Conservation (phyloP, 2,329 filamentous ascomycete genomes). For the Metarhizium robertsii region DNA sequence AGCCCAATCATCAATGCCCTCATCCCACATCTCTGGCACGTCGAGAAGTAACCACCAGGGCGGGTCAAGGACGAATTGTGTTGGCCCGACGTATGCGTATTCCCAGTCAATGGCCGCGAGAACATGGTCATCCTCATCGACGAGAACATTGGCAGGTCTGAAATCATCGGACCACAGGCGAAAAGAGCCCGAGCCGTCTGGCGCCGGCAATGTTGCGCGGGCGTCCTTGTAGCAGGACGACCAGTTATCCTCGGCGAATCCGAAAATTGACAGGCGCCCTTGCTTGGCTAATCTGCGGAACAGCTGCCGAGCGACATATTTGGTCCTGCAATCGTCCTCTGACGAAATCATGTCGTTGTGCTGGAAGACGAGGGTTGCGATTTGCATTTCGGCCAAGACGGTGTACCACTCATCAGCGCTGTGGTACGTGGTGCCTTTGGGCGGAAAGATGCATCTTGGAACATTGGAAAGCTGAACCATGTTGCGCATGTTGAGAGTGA, state of each 20-base stretch:
- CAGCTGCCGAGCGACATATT: neutral
- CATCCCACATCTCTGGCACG: conserved; percentile 21
- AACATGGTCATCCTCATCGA: conserved; percentile 16
- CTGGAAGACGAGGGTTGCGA: neutral
- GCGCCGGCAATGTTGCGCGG: too few species aligned
- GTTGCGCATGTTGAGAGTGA: too few species aligned
- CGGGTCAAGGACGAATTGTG: conserved; percentile 23
- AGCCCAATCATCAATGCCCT: conserved; percentile 20
- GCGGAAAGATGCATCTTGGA: too few species aligned
- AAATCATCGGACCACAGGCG: neutral
- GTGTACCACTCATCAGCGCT: too few species aligned
- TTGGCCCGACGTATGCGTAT: conserved; percentile 24
- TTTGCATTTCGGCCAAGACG: neutral
- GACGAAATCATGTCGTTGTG: neutral
- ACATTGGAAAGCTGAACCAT: too few species aligned
- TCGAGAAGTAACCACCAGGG: conserved; percentile 30
- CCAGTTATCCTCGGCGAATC: neutral
- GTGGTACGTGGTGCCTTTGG: too few species aligned
- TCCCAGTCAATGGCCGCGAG: conserved; percentile 32
- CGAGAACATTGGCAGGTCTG: conserved; percentile 20
- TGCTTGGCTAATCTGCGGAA: neutral
- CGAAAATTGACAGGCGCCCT: neutral
- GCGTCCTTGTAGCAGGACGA: too few species aligned
- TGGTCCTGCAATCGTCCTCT: neutral
- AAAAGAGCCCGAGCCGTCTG: neutral